These are phyloP conservation scores for Rhytidiadelphus loreus DNA, from an alignment of 225 moss, liverwort and hornwort species.

Conservation along the genomic window DNA sequence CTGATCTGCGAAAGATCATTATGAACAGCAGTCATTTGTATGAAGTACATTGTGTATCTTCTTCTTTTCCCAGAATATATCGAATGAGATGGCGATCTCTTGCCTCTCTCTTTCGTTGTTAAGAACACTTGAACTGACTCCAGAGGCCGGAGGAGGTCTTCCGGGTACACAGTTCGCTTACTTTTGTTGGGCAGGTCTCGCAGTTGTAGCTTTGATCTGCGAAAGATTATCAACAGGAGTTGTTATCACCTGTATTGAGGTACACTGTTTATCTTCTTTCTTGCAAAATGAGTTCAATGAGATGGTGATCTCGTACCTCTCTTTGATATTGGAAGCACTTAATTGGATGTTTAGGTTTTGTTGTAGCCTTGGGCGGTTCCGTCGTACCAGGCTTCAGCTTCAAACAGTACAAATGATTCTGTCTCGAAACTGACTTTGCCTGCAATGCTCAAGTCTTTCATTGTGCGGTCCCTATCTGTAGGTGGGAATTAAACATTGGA, in stretches of 20 bases:
- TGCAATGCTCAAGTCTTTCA: not conserved
- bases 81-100: not conserved
- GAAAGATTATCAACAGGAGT: not conserved
- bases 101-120: not conserved
- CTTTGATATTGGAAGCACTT: not conserved
- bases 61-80: not conserved
- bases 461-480: not conserved
- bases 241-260: not conserved
- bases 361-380: not conserved
- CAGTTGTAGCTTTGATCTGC: not conserved
- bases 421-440: not conserved
- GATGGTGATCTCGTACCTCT: not conserved
- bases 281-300: not conserved
- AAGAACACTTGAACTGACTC: not conserved
- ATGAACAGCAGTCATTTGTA: constrained; percentile 8
- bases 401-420: not conserved
- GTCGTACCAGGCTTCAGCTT: not conserved
- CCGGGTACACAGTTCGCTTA: not conserved
- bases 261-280: not conserved
- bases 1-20: constrained; percentile 5
- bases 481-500: not conserved
- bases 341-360: not conserved
- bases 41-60: not conserved
- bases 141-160: not conserved
- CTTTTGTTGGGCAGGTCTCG: not conserved